phyloP scores from a whole-genome alignment of 208 protist genomes.

The Leishmania arabica region DNA sequence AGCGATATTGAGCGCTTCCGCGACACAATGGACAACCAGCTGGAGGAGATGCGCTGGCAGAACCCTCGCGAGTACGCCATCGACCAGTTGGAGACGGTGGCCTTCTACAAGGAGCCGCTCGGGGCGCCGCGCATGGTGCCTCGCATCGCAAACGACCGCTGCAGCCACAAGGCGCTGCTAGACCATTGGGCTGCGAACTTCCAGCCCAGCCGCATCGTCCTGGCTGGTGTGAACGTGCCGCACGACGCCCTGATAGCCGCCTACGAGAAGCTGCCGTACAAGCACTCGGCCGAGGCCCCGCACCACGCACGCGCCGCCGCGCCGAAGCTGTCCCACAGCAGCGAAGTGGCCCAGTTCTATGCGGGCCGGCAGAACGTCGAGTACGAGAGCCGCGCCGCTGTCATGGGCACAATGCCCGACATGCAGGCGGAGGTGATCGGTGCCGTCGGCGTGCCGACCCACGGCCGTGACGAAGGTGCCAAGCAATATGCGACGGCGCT shows the following conservation, averaged over 20 bases:
- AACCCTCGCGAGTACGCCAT: slow-evolving; percentile 72
- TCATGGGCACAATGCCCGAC: slow-evolving; percentile 84
- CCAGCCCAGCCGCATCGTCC: slow-evolving; percentile 62
- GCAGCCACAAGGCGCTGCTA: slow-evolving; percentile 69
- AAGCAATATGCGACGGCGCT: slow-evolving; percentile 64
- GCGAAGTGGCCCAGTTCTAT: slow-evolving; percentile 82
- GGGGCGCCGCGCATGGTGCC: slow-evolving; percentile 76
- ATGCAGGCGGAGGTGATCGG: slow-evolving; percentile 80
- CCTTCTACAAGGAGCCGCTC: slow-evolving; percentile 91
- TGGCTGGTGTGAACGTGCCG: slow-evolving; percentile 82
- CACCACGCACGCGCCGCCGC: slow-evolving; percentile 53
- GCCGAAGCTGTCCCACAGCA: slow-evolving; percentile 44
- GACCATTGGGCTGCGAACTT: slow-evolving; percentile 77
- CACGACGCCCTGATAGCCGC: slow-evolving; percentile 82
- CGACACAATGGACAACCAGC: slow-evolving; percentile 89
- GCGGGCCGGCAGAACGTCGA: slow-evolving; percentile 53
- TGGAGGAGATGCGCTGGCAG: slow-evolving; percentile 82
- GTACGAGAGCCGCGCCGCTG: slow-evolving; percentile 68
- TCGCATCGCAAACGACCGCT: slow-evolving; percentile 70
- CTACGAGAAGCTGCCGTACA: slow-evolving; percentile 76
- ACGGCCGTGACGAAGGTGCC: slow-evolving; percentile 57
- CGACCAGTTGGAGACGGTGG: slow-evolving; percentile 81
- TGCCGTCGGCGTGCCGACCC: slow-evolving; percentile 63
- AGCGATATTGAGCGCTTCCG: slow-evolving; percentile 85
- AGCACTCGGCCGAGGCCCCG: slow-evolving; percentile 70